phyloP scores from a whole-genome alignment of 768 basidiomycete species.

The Clathrus columnatus region DNA sequence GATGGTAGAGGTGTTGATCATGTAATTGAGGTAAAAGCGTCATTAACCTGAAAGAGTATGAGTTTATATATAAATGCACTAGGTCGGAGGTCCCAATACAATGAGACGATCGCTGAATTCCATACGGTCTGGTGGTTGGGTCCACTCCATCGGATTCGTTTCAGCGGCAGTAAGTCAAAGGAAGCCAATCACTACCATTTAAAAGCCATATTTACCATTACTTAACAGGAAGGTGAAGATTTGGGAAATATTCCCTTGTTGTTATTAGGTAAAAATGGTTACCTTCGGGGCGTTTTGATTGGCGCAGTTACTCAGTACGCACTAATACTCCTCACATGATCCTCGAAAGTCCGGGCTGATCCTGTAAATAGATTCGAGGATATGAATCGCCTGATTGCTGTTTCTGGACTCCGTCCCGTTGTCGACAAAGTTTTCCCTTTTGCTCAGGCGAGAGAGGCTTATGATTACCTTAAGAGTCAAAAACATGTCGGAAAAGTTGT shows the following conservation, averaged over 20 bases:
- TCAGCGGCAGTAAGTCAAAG: conserved; percentile 25
- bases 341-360: background rate
- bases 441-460: conserved; percentile 43
- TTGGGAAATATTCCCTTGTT: conserved; percentile 22
- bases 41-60: background rate
- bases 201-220: background rate
- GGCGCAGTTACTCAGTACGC: conserved; percentile 52
- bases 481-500: conserved; percentile 56
- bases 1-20: conserved; percentile 26
- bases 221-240: background rate
- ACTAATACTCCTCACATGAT: background rate
- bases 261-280: conserved; percentile 32
- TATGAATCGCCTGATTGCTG: conserved; percentile 41
- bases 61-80: background rate
- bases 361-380: conserved; percentile 35
- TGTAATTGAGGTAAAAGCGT: conserved; percentile 26
- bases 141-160: conserved; percentile 47
- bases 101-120: conserved; percentile 35
- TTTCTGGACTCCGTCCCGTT: conserved; percentile 39
- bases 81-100: conserved; percentile 46
- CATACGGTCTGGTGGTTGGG: conserved; percentile 32
- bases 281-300: conserved; percentile 43
- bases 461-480: conserved; percentile 42
- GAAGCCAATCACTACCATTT: background rate
- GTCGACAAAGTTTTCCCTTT: conserved; percentile 53